Base-by-base conservation (phyloP, 1,139 yeast species). In the Nakaseomyces glabratus region DNA sequence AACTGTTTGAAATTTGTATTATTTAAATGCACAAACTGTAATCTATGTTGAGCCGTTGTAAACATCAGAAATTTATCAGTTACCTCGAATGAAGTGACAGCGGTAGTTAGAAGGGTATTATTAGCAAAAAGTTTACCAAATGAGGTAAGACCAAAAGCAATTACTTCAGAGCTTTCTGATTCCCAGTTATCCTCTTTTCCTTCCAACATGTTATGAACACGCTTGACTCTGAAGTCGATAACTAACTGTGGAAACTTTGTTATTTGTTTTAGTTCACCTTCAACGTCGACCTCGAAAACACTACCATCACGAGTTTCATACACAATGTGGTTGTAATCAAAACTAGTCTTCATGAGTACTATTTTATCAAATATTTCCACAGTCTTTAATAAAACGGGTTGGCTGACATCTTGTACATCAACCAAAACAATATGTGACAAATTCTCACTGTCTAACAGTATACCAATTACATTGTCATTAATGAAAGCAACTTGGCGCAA, bases 21-120 rank as follows among this genome's bases (percentile, higher is more conserved):
- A 30, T 65, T 65, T 51, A 88, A 63, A 58, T 86, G 96, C 28
- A 85, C 71, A 50, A 93, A 86, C 53, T 88, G 82, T 44, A 90
- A 67, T 43, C 75, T 75, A 41, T 86, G 82, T 48, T 82, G 93
- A 3, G 93, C 93, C 2, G 95, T 88, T 0, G 98, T 90, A 56
- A 82, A 81, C 18, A 86, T 61, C 24, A 90, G 62, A 50, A 82
- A 82, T 1, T 75, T 66, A 35, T 79, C 88, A 0, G 95, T 76
- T 16, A 82, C 62, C 41, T 74, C 71, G 38, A 90, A 60, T 0
- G 97, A 88, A 0, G 97, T 88, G 4, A 85, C 93, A 7, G 90
- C 86, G 7, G 73, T 64, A 1, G 85, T 70, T n/a, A 90, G 58
- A 40, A 71, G 77, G 10, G 63, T 62, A 1, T 68, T 69, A 46